Evolutionary conservation across 192 early-diverging fungal species (phyloP).

Genomic region (Phlyctochytrium bullatum): DNA sequence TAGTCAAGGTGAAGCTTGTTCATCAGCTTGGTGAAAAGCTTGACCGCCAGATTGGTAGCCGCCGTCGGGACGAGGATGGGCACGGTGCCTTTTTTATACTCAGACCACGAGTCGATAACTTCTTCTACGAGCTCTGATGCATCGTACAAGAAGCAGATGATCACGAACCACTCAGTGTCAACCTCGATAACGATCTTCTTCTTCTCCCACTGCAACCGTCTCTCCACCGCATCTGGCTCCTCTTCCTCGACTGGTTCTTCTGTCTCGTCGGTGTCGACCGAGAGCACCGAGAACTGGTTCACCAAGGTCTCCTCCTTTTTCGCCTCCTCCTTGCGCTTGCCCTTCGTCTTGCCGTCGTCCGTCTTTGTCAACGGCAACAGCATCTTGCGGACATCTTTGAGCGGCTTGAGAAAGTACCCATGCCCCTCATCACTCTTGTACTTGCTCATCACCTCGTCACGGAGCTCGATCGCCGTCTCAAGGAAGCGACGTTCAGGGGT

Average conservation of each 20-base stretch:
- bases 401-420: not conserved
- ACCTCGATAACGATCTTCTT: too few relatives aligned
- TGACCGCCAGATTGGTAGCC: not conserved
- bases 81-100: not conserved
- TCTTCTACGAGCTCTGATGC: not conserved
- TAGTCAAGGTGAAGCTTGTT: not conserved
- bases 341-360: not conserved
- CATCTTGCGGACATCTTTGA: not conserved
- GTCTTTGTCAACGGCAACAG: not conserved
- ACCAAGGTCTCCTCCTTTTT: not conserved
- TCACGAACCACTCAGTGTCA: not conserved
- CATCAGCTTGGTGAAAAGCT: not conserved
- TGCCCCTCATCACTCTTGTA: not conserved
- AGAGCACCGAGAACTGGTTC: not conserved
- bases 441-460: not conserved
- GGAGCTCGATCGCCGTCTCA: not conserved
- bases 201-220: not conserved
- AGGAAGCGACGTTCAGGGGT: not conserved
- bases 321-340: not conserved
- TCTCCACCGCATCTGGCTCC: not conserved
- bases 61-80: not conserved
- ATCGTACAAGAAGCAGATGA: not conserved
- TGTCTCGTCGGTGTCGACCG: not conserved
- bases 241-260: not conserved
- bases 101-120: not conserved